Evolutionary conservation across 768 basidiomycete species (phyloP), one percentile per base, ranked within the genome.

Genomic region (Collybia mongolica): DNA sequence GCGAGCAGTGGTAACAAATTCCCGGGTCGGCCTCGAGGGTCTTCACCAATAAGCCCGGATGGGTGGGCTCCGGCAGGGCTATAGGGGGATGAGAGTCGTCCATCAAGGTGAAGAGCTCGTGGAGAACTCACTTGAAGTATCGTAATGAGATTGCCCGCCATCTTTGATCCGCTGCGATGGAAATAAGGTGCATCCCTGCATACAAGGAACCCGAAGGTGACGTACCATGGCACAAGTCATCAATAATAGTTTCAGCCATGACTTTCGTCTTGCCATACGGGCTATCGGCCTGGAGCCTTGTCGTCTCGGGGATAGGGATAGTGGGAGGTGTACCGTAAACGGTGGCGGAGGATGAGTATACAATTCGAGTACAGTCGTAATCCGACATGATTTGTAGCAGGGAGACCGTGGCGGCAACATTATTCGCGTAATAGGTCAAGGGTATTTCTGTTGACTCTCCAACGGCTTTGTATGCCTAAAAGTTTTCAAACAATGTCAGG

Each of bases 1-100:
- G 93, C 90, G 35, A 98, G 82, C 7, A 98, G 74, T 6, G 97
- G 97, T 24, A 99, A 73, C 37, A 99, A 78, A 68, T 99, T 99
- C 47, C 90, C 93, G 6, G 97, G 97, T 48, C 92, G 85, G 32
- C 97, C 97, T 41, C 81, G 77, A n/a, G 97, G 97, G 61, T 98
- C 95, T 69, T 99, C 97, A 18, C 97, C 97, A 47, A 99, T 95
- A 53, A 76, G 68, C 37, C 97, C 97, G 18, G 94, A 97, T 1
- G 94, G 92, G 68, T 98, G 96, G 1, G 96, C 95, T n/a, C 97
- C 97, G 32, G 93, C 97, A 55, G 97, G 97, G 68, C 93, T 96
- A 32, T 14, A 12, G 52, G 5, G 42, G 6, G 18, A 9, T 19
- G 8, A 14, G 18, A 49, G 23, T 55, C 22, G n/a, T 18, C 46